Evolutionary conservation across 805 yeast species (phyloP).

Genomic region (Naumovozyma dairenensis): DNA sequence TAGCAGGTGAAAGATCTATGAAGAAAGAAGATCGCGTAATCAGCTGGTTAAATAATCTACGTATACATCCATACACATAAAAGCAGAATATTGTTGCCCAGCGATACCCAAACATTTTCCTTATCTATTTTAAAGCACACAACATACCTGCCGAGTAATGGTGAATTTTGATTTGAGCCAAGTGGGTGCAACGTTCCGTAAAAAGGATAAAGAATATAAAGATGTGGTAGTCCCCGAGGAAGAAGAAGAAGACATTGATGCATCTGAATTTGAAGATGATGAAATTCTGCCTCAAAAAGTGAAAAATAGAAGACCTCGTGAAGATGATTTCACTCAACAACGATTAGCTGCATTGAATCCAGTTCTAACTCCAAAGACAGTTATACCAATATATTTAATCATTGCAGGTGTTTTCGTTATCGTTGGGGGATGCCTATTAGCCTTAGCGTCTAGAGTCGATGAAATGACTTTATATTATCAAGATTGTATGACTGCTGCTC

Average conservation of each 20-base stretch:
- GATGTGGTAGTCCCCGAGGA: conserved; percentile 9
- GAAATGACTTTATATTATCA: conserved; percentile 67
- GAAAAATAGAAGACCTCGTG: conserved; percentile 56
- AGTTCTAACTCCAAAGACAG: conserved; percentile 80
- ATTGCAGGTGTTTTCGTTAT: conserved; percentile 81
- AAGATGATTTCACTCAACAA: conserved; percentile 67
- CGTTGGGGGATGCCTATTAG: conserved; percentile 75
- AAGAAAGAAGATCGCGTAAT: too few relatives aligned
- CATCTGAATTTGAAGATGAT: conserved; percentile 31
- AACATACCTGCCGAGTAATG: too few relatives aligned
- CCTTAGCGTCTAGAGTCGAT: conserved; percentile 62
- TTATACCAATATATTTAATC: conserved; percentile 66
- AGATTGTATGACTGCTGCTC: conserved; percentile 50
- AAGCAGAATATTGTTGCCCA: neutral
- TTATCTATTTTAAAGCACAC: too few relatives aligned
- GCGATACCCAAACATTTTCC: neutral
- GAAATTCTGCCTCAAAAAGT: conserved; percentile 32
- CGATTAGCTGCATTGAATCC: conserved; percentile 55
- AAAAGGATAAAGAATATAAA: conserved; percentile 17
- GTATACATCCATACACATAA: too few relatives aligned
- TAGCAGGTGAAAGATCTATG: neutral
- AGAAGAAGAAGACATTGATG: conserved; percentile 27
- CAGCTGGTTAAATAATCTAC: neutral
- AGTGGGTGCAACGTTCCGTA: conserved; percentile 22
- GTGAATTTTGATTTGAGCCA: conserved; percentile 22